Conservation (phyloP, 495 filamentous ascomycete genomes). For the Tuber magnatum region DNA sequence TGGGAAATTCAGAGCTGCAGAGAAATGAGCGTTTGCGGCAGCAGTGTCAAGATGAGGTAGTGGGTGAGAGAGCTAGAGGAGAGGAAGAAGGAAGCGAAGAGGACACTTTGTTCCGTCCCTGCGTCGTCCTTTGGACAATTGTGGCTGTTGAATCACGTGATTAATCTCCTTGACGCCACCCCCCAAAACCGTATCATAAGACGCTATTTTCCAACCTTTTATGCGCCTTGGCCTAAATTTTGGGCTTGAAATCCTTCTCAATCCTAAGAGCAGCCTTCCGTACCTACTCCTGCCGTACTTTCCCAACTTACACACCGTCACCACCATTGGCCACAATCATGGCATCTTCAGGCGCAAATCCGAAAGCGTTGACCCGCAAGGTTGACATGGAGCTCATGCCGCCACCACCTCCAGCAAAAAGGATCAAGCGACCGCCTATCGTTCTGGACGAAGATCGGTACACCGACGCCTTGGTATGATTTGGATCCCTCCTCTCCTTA, state of each 20-base stretch:
- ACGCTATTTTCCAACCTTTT: neutral
- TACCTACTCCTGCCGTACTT: neutral
- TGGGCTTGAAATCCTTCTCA: neutral
- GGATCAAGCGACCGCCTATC: constrained; percentile 83
- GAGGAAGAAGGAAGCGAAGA: neutral
- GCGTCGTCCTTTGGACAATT: neutral
- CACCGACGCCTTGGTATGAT: constrained; percentile 59
- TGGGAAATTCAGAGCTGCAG: neutral
- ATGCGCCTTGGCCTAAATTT: neutral
- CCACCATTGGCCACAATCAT: constrained; percentile 8
- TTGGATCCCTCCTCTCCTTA: neutral
- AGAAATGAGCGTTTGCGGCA: neutral
- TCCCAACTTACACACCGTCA: neutral
- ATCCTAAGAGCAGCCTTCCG: neutral
- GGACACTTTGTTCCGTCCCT: constrained; percentile 27
- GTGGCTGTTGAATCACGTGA: constrained; percentile 21
- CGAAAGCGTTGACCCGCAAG: constrained; percentile 57
- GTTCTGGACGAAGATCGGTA: constrained; percentile 93
- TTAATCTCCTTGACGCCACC: neutral
- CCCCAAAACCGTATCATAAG: neutral
- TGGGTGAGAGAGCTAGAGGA: neutral
- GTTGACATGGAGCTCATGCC: constrained; percentile 76
- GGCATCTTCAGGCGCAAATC: constrained; percentile 19
- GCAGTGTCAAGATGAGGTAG: neutral
- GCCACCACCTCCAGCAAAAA: constrained; percentile 77